Percentiles rank a stretch among this genome's conserved stretches.
phyloP scores from a whole-genome alignment of 176 grass and related monocot species.

The Ampelocalamus luodianensis region DNA sequence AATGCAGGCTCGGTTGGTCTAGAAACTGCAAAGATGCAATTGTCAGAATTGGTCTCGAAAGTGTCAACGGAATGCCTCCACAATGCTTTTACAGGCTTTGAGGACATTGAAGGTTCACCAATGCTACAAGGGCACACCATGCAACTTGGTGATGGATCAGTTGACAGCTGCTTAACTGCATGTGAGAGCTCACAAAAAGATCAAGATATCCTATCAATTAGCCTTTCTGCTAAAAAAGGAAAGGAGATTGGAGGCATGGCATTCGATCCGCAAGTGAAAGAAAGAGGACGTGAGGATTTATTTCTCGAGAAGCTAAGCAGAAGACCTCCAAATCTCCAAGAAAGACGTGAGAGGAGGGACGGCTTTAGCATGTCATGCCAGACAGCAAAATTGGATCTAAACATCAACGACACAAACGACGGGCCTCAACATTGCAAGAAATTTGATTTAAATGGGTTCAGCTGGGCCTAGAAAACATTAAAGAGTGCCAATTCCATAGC shows the following conservation, averaged over 20 bases:
- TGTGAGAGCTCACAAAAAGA: conserved; percentile 77
- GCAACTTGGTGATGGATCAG: conserved; percentile 74
- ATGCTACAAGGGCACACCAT: conserved; percentile 51
- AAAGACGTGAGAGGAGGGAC: conserved; percentile 46
- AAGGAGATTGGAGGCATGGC: conserved; percentile 41
- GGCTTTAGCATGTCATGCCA: conserved; percentile 52
- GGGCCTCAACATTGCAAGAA: conserved; percentile 61
- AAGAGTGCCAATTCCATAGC: conserved; percentile 15
- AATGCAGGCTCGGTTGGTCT: conserved; percentile 66
- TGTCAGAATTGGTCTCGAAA: conserved; percentile 83
- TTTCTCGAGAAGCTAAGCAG: conserved; percentile 68
- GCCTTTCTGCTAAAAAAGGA: conserved; percentile 56
- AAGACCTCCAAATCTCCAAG: conserved; percentile 44
- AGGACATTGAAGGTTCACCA: conserved; percentile 56
- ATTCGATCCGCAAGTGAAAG: conserved; percentile 33
- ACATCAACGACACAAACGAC: conserved; percentile 61
- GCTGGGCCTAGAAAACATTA: conserved; percentile 61
- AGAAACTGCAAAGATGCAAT: conserved; percentile 84
- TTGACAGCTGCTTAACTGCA: conserved; percentile 87
- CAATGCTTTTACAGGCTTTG: conserved; percentile 55
- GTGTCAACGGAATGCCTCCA: conserved; percentile 87
- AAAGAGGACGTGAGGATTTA: conserved; percentile 46
- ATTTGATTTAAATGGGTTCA: conserved; percentile 88
- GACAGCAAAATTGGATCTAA: conserved; percentile 69
- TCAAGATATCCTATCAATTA: conserved; percentile 70